These are phyloP conservation scores for Noccaea caerulescens DNA, from an alignment of 345 rosid species.

Conservation along the genomic window DNA sequence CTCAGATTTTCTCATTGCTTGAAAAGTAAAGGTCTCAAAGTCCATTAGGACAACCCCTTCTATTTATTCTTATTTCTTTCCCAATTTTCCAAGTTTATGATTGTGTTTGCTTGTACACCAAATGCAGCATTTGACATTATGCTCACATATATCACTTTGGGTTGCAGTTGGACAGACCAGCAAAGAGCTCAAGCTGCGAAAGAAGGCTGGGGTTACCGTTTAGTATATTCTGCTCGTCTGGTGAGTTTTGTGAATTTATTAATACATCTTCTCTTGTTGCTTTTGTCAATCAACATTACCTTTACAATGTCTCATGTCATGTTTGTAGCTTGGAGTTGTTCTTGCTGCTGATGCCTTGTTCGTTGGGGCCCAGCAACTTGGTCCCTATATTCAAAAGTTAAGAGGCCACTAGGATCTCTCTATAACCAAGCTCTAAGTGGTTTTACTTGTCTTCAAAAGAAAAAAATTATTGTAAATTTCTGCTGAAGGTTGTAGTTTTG, in stretches of 20 bases:
- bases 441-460: not conserved
- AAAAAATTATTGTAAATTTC: constrained; percentile 15
- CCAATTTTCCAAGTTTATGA: not conserved
- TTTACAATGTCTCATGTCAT: not conserved
- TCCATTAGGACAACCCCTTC: not conserved
- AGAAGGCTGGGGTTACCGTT: constrained; percentile 90
- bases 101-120: not conserved
- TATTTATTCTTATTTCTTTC: not conserved
- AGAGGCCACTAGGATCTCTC: constrained; percentile 58
- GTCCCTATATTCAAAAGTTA: constrained; percentile 69
- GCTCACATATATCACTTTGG: constrained; percentile 6
- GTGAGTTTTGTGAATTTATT: constrained; percentile 46
- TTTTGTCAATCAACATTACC: not conserved
- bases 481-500: constrained; percentile 36
- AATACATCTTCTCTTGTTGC: constrained; percentile 4
- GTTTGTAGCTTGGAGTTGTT: constrained; percentile 68
- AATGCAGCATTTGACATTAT: not conserved
- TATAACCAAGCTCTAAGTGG: constrained; percentile 24
- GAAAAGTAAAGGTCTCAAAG: constrained; percentile 13
- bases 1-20: constrained; percentile 17
- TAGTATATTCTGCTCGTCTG: constrained; percentile 78
- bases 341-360: constrained; percentile 76
- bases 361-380: constrained; percentile 75
- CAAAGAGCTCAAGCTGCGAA: constrained; percentile 89
- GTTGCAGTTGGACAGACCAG: constrained; percentile 90